These are phyloP conservation scores for Xylaria longipes DNA, from an alignment of 495 filamentous ascomycete genomes.

Conservation along the genomic window DNA sequence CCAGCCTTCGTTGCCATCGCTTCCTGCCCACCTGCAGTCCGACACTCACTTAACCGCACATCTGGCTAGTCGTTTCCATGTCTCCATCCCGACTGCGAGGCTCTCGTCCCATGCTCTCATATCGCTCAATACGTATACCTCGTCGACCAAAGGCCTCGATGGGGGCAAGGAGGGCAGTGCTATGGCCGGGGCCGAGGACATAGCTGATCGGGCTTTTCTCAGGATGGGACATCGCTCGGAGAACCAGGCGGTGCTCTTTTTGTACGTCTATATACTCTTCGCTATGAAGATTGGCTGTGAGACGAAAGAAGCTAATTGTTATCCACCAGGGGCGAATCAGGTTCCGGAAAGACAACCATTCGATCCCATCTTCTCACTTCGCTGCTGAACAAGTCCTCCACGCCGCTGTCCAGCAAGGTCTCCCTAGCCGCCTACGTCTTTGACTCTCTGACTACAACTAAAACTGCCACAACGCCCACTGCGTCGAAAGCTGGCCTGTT, in stretches of 20 bases:
- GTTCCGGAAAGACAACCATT: conserved; percentile 93
- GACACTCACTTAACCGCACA: conserved; percentile 96
- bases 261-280: conserved; percentile 64
- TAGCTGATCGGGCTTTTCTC: conserved; percentile 83
- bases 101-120: conserved; percentile 92
- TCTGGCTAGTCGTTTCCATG: conserved; percentile 94
- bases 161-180: conserved; percentile 85
- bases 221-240: conserved; percentile 88
- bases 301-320: conserved; percentile 33
- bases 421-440: conserved; percentile 94
- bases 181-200: conserved; percentile 84
- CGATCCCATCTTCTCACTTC: conserved; percentile 85
- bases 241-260: conserved; percentile 89
- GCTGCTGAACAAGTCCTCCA: conserved; percentile 84
- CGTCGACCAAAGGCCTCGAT: conserved; percentile 85
- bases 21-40: conserved; percentile 91
- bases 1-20: conserved; percentile 85
- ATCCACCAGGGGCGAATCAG: conserved; percentile 80
- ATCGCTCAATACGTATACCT: conserved; percentile 90
- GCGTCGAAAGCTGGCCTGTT: conserved; percentile 96
- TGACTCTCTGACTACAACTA: conserved; percentile 96
- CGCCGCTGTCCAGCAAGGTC: conserved; percentile 88
- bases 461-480: conserved; percentile 91
- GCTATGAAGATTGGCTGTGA: conserved; percentile 4
- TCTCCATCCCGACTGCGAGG: conserved; percentile 81